Conservation (phyloP, 169 alveolate species). For the Eimeria necatrix region DNA sequence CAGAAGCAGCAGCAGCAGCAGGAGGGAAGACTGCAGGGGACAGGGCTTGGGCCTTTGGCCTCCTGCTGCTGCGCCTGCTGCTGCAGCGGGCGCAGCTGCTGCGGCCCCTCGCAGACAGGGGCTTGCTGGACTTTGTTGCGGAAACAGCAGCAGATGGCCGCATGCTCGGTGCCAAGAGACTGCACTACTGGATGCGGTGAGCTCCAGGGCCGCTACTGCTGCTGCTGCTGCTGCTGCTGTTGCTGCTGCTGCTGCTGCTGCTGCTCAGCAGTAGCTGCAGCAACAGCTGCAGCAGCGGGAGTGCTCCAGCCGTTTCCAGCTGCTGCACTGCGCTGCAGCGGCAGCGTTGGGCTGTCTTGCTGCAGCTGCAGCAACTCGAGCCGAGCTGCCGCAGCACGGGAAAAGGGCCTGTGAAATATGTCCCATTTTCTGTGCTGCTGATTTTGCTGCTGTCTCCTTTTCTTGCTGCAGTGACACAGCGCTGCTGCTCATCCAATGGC, state of each 20-base stretch:
- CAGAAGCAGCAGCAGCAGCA: slow-evolving; percentile 4
- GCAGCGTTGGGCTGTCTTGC: background rate
- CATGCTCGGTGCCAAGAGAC: background rate
- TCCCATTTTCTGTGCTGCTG: background rate
- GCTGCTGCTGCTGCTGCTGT: no score
- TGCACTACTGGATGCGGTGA: slow-evolving; percentile 42
- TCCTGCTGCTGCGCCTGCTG: slow-evolving; percentile 26
- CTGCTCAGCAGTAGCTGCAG: no score
- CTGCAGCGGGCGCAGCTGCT: slow-evolving; percentile 51
- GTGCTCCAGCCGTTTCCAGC: background rate
- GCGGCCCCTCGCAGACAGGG: slow-evolving; percentile 28
- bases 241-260: no score
- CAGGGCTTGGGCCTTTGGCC: slow-evolving; percentile 27
- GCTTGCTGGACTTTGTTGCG: slow-evolving; percentile 31
- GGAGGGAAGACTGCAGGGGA: background rate
- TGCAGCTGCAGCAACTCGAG: background rate
- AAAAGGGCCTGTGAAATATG: no score
- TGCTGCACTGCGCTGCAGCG: background rate
- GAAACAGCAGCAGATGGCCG: slow-evolving; percentile 23
- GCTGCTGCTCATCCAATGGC: slow-evolving; percentile 29
- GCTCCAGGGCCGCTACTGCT: no score
- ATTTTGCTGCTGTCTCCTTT: background rate
- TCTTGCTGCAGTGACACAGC: background rate
- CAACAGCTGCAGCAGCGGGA: background rate
- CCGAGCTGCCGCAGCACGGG: slow-evolving; percentile 18